Conservation (phyloP, 2,329 filamentous ascomycete species). For the Metarhizium sp. region DNA sequence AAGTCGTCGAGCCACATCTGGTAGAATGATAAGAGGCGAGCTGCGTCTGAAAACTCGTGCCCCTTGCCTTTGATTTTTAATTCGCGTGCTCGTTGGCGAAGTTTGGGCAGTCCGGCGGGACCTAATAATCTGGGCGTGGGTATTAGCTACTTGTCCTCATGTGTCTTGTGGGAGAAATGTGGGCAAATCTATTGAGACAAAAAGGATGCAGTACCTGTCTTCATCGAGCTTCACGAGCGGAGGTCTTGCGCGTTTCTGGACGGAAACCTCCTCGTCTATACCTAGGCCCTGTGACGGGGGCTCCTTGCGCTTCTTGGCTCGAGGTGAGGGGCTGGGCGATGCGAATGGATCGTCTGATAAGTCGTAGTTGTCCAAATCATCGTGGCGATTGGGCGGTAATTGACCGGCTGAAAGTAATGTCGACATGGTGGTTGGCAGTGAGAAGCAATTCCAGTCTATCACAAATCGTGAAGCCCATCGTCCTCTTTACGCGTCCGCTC, state of each 20-base stretch:
- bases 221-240: constrained; percentile 86
- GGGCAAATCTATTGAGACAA: not conserved
- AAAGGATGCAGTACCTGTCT: constrained; percentile 39
- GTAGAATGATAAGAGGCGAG: constrained; percentile 77
- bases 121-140: constrained; percentile 60
- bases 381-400: constrained; percentile 24
- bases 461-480: not conserved
- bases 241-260: constrained; percentile 61
- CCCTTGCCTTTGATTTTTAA: constrained; percentile 87
- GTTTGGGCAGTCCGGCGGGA: constrained; percentile 69
- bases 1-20: constrained; percentile 96
- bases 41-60: constrained; percentile 86
- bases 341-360: constrained; percentile 45
- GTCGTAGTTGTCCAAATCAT: constrained; percentile 71
- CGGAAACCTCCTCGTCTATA: constrained; percentile 77
- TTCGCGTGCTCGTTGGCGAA: constrained; percentile 61
- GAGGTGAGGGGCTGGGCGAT: constrained; percentile 31
- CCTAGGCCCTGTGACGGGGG: constrained; percentile 49
- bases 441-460: too few species aligned
- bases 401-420: constrained; percentile 12
- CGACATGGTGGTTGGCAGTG: constrained; percentile 11
- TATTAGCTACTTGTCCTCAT: not conserved
- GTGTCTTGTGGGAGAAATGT: not conserved
- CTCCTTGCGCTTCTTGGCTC: constrained; percentile 39
- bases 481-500: constrained; percentile 9